Percentiles rank a stretch among this genome's conserved stretches.
Conservation (phyloP, 1,139 yeast genomes). For the Sugiyamaella castrensis region DNA sequence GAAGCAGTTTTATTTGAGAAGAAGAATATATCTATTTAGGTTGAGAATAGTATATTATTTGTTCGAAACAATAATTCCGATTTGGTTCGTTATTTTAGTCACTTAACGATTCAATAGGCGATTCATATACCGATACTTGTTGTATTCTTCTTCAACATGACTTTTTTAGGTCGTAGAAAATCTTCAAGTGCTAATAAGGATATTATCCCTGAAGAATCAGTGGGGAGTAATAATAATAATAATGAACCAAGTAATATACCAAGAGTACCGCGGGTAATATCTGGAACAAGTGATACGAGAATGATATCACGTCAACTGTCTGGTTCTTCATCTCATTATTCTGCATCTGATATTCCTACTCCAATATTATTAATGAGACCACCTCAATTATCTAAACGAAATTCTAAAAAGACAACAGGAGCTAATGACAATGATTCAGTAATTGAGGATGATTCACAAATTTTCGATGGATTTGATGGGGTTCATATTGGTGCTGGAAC, state of each 20-base stretch:
- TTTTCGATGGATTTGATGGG: conserved; percentile 29
- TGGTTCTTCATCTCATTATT: neutral
- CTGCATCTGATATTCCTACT: conserved; percentile 6
- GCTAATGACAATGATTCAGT: neutral
- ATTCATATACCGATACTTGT: too few species aligned
- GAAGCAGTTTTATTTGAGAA: too few species aligned
- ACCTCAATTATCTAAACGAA: conserved; percentile 1
- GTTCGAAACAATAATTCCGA: too few species aligned
- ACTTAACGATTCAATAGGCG: too few species aligned
- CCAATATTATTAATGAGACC: conserved; percentile 9
- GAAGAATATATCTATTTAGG: too few species aligned
- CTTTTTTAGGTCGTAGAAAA: conserved; percentile 2
- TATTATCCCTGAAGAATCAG: neutral
- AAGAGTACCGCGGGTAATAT: neutral
- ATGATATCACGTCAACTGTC: neutral
- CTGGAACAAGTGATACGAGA: neutral
- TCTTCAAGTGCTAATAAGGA: neutral
- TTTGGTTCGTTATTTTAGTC: too few species aligned
- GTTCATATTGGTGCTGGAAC: conserved; percentile 20
- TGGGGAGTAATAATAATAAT: neutral
- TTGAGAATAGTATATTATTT: too few species aligned
- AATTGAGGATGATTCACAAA: neutral
- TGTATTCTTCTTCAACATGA: neutral
- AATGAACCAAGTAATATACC: neutral
- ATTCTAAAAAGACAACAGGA: neutral